Conservation (phyloP, 352 stramenopile species). For the Pythium insidiosum region DNA sequence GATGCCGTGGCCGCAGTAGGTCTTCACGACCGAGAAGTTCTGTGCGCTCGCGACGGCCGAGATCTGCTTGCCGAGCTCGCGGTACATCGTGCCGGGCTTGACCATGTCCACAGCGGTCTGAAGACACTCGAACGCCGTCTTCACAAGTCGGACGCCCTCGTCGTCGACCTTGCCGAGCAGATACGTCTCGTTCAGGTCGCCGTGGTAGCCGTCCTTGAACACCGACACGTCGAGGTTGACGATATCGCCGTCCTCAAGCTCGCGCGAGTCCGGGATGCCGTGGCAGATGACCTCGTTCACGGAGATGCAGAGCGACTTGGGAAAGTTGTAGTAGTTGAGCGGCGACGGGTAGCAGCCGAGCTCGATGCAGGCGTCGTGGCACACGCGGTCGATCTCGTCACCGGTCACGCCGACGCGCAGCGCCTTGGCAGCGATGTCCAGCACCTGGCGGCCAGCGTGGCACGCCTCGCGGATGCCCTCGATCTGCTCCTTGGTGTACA, state of each 20-base stretch:
- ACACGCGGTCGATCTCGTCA: slow-evolving; percentile 96
- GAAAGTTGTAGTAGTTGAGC: slow-evolving; percentile 98
- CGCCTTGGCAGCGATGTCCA: slow-evolving; percentile 90
- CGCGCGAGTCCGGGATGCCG: slow-evolving; percentile 95
- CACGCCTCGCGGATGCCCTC: slow-evolving; percentile 90
- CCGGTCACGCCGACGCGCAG: slow-evolving; percentile 89
- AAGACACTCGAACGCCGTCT: slow-evolving; percentile 94
- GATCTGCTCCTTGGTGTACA: slow-evolving; percentile 93
- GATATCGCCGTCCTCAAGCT: slow-evolving; percentile 95
- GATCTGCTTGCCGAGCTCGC: slow-evolving; percentile 94
- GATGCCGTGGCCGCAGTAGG: slow-evolving; percentile 98
- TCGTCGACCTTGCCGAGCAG: slow-evolving; percentile 95
- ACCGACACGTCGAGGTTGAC: slow-evolving; percentile 98
- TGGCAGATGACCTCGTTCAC: slow-evolving; percentile 97
- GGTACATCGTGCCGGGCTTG: slow-evolving; percentile 93
- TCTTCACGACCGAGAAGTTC: slow-evolving; percentile 93
- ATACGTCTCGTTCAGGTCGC: slow-evolving; percentile 98
- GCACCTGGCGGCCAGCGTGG: slow-evolving; percentile 86
- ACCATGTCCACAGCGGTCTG: slow-evolving; percentile 80
- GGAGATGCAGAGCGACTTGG: slow-evolving; percentile 87
- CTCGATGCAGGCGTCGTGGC: slow-evolving; percentile 91
- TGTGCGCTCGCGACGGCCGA: slow-evolving; percentile 75
- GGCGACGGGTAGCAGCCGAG: slow-evolving; percentile 94
- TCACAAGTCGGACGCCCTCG: slow-evolving; percentile 86
- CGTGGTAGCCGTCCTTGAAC: slow-evolving; percentile 97